Base-by-base conservation (phyloP, 2,329 filamentous ascomycete genomes). In the Xylaria digitata region DNA sequence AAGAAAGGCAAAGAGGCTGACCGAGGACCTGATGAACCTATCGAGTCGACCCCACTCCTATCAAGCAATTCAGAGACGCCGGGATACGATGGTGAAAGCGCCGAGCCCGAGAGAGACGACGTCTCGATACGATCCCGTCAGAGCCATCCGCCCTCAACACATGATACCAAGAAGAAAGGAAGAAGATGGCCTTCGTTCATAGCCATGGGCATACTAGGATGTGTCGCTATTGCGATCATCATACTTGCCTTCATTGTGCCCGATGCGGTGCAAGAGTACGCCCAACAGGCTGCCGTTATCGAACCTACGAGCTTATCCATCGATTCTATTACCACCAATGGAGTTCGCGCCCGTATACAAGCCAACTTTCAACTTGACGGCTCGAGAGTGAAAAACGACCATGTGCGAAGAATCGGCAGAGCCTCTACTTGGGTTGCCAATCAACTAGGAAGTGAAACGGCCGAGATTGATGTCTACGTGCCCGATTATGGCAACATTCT, bases 301-400 rank as follows among this genome's bases (percentile, higher is more conserved):
- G 89, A 94, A 75, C 93, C 96, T 1, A 94, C 91, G 6, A 92
- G 90, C 71, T 81, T 99, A 21, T 93, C 94, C 1, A 89, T 99
- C 66, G 92, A 96, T 74, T 93, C 91, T 1, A 91, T 97, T 71
- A 97, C 93, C 0, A 76, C 88, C 7, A 85, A 90, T 65, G 95
- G 96, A 13, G 87, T 97, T 8, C 88, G 86, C 68, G 91, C 93
- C 37, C 89, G 93, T 69, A 85, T 99, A 53, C 90, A 94, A 75
- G 95, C 92, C 21, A 90, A 92, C 61, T 93, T 98, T 75, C 85
- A 84, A 49, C 87, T 99, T 71, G 93, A 98, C 78, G 91, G 90
- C 0, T 87, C 87, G 5, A 89, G 89, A 57, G 94, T 98, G 21
- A 80, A 86, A 68, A 91, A 92, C 71, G 84, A 87, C 58, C 84